Conservation (phyloP, 495 filamentous ascomycete genomes). For the Evernia prunastri region DNA sequence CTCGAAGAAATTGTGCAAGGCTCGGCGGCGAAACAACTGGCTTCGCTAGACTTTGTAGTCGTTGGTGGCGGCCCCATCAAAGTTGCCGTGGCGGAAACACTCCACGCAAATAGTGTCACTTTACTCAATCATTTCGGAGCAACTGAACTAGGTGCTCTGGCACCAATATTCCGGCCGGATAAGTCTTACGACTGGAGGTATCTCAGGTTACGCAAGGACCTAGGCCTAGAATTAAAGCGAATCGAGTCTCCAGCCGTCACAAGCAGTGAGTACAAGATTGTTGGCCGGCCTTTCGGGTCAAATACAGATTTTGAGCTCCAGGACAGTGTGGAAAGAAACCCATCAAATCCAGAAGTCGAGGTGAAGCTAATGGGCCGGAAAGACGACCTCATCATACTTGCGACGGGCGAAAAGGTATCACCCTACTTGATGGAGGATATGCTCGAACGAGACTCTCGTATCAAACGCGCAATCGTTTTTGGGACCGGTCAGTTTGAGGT, state of each 20-base stretch:
- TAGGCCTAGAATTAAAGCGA: slow-evolving; percentile 25
- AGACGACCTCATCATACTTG: slow-evolving; percentile 38
- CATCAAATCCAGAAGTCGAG: slow-evolving; percentile 19
- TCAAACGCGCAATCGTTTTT: slow-evolving; percentile 30
- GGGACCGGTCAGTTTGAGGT: slow-evolving; percentile 34
- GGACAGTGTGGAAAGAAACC: slow-evolving; percentile 29
- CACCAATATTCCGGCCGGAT: slow-evolving; percentile 33
- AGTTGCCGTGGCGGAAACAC: slow-evolving; percentile 18
- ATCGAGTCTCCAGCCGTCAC: slow-evolving; percentile 4
- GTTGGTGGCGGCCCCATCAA: slow-evolving; percentile 39
- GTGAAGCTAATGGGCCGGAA: slow-evolving; percentile 29
- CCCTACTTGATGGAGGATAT: slow-evolving; percentile 31
- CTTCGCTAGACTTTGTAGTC: slow-evolving; percentile 36
- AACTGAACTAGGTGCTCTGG: slow-evolving; percentile 35
- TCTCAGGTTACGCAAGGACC: slow-evolving; percentile 34
- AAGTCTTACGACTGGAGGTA: slow-evolving; percentile 35
- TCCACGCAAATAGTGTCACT: slow-evolving; percentile 26
- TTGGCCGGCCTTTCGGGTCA: slow-evolving; percentile 28
- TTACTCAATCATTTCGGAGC: slow-evolving; percentile 36
- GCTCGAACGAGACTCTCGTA: slow-evolving; percentile 19
- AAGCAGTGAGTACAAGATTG: slow-evolving; percentile 22
- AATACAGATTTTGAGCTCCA: slow-evolving; percentile 30
- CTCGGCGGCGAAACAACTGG: too few relatives aligned
- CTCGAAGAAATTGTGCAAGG: slow-evolving; percentile 38
- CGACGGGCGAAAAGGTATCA: slow-evolving; percentile 37